Conservation (phyloP, 2,329 filamentous ascomycete genomes). For the Alternaria ventricosa region DNA sequence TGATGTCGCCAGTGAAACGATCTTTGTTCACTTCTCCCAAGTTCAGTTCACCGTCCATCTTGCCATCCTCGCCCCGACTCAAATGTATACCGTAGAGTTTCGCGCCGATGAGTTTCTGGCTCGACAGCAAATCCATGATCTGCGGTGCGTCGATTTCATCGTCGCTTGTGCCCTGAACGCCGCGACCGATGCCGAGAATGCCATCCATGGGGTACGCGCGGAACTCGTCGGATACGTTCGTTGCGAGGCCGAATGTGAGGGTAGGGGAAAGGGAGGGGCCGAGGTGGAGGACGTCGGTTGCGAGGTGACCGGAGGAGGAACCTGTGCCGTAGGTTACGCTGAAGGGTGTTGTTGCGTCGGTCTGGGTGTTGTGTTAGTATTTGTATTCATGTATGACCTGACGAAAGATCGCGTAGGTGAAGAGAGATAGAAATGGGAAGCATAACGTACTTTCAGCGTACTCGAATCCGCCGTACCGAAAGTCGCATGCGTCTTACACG, state of each 20-base stretch:
- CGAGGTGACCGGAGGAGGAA: conserved; percentile 70
- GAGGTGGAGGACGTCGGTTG: conserved; percentile 70
- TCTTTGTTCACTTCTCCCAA: conserved; percentile 74
- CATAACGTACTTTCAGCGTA: conserved; percentile 57
- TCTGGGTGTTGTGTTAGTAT: conserved; percentile 31
- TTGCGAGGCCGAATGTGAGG: conserved; percentile 76
- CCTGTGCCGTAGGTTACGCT: conserved; percentile 79
- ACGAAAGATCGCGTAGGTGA: no score
- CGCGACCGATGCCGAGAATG: conserved; percentile 78
- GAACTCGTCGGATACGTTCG: conserved; percentile 76
- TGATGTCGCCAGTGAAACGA: conserved; percentile 72
- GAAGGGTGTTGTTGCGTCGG: conserved; percentile 61
- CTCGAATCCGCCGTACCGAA: conserved; percentile 72
- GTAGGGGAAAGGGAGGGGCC: conserved; percentile 68
- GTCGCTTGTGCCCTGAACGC: conserved; percentile 45
- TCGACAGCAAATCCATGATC: conserved; percentile 68
- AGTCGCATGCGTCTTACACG: conserved; percentile 73
- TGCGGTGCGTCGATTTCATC: conserved; percentile 62
- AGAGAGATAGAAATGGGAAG: not conserved
- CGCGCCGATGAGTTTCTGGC: conserved; percentile 63
- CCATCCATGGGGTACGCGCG: conserved; percentile 83
- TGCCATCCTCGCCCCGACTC: conserved; percentile 68
- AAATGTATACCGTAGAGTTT: conserved; percentile 77
- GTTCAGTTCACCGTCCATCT: conserved; percentile 76
- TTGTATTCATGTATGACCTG: no score